phyloP scores from a whole-genome alignment of 306 rosid genomes.

The Quercus variabilis region DNA sequence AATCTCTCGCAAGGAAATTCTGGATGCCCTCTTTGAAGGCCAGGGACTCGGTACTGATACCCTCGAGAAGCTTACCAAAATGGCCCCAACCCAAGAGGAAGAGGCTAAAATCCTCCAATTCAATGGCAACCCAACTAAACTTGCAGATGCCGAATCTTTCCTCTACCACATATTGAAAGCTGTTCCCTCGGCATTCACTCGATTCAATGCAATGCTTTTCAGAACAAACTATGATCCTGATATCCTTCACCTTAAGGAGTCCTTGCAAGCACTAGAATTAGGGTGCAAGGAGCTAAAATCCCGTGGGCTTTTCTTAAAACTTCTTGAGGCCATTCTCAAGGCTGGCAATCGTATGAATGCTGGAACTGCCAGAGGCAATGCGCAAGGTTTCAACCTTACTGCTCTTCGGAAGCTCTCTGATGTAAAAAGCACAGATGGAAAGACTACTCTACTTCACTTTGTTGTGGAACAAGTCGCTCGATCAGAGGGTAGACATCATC shows the following conservation, averaged over 20 bases:
- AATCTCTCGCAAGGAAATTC: slow-evolving; percentile 53
- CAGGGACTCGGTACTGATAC: slow-evolving; percentile 60
- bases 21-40: slow-evolving; percentile 64
- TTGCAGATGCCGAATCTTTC: slow-evolving; percentile 79
- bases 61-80: slow-evolving; percentile 74
- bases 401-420: slow-evolving; percentile 71
- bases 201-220: slow-evolving; percentile 73
- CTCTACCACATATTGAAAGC: slow-evolving; percentile 61
- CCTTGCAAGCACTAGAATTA: slow-evolving; percentile 51
- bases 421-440: slow-evolving; percentile 74
- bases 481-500: slow-evolving; percentile 56
- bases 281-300: slow-evolving; percentile 68
- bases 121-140: slow-evolving; percentile 53
- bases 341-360: slow-evolving; percentile 87
- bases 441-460: slow-evolving; percentile 69
- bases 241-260: slow-evolving; percentile 52
- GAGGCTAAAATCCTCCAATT: slow-evolving; percentile 56
- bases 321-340: slow-evolving; percentile 85
- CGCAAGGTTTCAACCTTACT: slow-evolving; percentile 72
- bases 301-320: slow-evolving; percentile 59
- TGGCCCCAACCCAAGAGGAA: slow-evolving; percentile 72
- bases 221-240: slow-evolving; percentile 55
- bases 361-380: slow-evolving; percentile 83
- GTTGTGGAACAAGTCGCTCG: slow-evolving; percentile 76
- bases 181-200: slow-evolving; percentile 66